Conservation (phyloP, 106 monocot species). For the Allium sativum region DNA sequence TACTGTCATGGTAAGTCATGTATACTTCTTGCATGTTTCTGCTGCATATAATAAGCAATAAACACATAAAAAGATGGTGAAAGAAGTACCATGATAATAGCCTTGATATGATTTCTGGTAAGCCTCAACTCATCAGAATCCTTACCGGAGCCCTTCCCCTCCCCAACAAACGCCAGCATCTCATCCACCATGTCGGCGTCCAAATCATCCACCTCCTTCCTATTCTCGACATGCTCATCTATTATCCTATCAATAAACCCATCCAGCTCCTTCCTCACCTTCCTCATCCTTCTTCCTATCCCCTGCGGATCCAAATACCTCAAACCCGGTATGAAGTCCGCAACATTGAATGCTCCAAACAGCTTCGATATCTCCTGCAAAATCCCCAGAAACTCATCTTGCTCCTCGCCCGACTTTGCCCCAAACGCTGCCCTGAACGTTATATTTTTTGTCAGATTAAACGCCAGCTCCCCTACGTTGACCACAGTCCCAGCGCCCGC, state of each 20-base stretch:
- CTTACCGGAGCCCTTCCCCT: not conserved
- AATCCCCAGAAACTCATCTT: conserved; percentile 42
- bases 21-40: too few relatives aligned
- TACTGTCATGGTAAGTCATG: too few relatives aligned
- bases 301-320: conserved; percentile 54
- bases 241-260: conserved; percentile 74
- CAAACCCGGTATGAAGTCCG: conserved; percentile 84
- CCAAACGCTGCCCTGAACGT: conserved; percentile 75
- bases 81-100: conserved; percentile 82
- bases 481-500: conserved; percentile 12
- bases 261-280: conserved; percentile 44
- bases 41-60: too few relatives aligned
- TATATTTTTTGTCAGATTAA: conserved; percentile 76
- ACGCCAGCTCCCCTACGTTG: conserved; percentile 63
- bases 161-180: conserved; percentile 55
- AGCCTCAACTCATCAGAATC: conserved; percentile 43
- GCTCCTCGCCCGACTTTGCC: conserved; percentile 18
- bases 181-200: conserved; percentile 96
- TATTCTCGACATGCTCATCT: conserved; percentile 54
- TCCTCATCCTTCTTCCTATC: conserved; percentile 38
- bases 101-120: conserved; percentile 82
- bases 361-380: conserved; percentile 74
- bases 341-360: conserved; percentile 81
- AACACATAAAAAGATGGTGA: not conserved
- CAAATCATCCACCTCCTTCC: conserved; percentile 33